Base-by-base conservation (phyloP, 108 stramenopile genomes). In the Pelagomonas calceolata region DNA sequence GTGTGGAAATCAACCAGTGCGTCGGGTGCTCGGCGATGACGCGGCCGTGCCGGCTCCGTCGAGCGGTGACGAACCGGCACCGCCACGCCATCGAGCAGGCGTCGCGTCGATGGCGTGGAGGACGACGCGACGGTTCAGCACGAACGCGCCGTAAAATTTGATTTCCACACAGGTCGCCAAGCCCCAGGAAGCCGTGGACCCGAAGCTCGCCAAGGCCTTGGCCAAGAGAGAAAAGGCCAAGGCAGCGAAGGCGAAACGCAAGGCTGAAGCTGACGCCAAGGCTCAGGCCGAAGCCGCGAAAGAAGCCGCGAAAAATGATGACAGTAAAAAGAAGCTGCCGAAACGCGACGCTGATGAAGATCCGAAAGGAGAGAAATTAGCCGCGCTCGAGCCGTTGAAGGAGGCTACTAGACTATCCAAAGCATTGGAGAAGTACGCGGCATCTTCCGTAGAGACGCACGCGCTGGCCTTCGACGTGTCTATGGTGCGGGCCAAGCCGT, bases 401-500 rank as follows among this genome's bases (percentile, higher is more conserved):
- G 94, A 95, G 73, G 89, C 91, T 21, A 81, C 84, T 66, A 89
- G 89, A 68, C 88, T 88, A 66, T 83, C 86, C 15, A 76, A 85
- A 16, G 88, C 89, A 43, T 77, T 97, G 37, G 79, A 83, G 46
- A 77, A 83, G 43, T 84, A 90, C 71, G 92, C 92, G 68, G 89
- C 90, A 4, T 77, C 75, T 43, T 70, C 69, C 36, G 37, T 91
- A 31, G 82, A 85, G 33, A 90, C 95, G n/a, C 94, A 94, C 89
- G 70, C 77, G 4, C 51, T 92, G 51, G 85, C 87, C 66, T 94
- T 90, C 77, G 97, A 98, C 77, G 95, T 95, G 30, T 81, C 90
- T 4, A 73, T 94, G 72, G 85, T 93, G 60, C 82, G 94, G 65
- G 92, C 88, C 63, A 97, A 96, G 80, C 75, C 74, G 70, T 63